Conservation (phyloP, 208 protist species). For the Leishmania martiniquensis region DNA sequence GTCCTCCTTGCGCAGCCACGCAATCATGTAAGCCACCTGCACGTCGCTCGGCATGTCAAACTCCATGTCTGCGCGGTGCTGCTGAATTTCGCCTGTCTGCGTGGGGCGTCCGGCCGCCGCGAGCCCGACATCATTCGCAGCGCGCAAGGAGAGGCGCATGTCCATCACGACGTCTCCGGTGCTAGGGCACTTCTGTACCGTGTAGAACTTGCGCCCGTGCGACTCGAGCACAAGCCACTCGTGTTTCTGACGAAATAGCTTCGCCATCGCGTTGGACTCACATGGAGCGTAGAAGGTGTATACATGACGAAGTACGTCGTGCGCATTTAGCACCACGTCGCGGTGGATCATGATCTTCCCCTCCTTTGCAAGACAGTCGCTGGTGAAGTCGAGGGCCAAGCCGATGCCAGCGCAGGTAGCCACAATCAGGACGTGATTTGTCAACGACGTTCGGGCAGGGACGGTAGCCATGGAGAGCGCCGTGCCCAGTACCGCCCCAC, state of each 20-base stretch:
- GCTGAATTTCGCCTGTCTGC: constrained; percentile 84
- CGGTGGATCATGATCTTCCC: constrained; percentile 87
- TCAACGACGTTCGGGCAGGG: constrained; percentile 49
- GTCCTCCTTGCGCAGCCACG: constrained; percentile 92
- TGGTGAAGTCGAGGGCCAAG: constrained; percentile 81
- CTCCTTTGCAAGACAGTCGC: constrained; percentile 78
- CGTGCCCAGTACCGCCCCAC: constrained; percentile 62
- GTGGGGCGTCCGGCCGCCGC: constrained; percentile 66
- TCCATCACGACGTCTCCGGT: constrained; percentile 89
- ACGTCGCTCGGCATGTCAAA: constrained; percentile 90
- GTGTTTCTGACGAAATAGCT: constrained; percentile 85
- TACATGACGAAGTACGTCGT: constrained; percentile 84
- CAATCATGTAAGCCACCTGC: constrained; percentile 91
- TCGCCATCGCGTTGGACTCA: constrained; percentile 65
- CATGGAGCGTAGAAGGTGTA: constrained; percentile 90
- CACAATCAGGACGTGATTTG: constrained; percentile 70
- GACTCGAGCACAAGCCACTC: constrained; percentile 92
- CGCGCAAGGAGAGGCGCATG: constrained; percentile 74
- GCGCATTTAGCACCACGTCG: constrained; percentile 81
- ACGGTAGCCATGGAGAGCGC: constrained; percentile 61
- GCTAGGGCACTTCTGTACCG: constrained; percentile 86
- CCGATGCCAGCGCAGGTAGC: constrained; percentile 57
- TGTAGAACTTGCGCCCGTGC: constrained; percentile 74
- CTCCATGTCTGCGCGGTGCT: constrained; percentile 85
- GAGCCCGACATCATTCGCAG: constrained; percentile 88